These are phyloP conservation scores for Pulveroboletus ravenelii DNA, from an alignment of 768 basidiomycete species.

Conservation along the genomic window DNA sequence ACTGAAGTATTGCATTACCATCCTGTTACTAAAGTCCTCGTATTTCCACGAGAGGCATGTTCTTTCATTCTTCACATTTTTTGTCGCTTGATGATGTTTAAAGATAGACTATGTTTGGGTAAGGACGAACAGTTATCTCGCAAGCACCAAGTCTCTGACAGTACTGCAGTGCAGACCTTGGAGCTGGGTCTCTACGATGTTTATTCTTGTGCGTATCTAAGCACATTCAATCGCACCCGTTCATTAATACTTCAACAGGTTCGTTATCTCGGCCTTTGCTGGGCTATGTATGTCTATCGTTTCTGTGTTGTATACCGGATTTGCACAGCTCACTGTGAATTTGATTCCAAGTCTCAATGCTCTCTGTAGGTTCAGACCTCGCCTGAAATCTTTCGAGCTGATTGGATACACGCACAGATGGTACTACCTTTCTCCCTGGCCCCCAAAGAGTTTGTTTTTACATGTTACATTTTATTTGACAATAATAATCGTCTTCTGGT, in stretches of 20 bases:
- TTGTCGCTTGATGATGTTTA: not conserved
- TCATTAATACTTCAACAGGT: not conserved
- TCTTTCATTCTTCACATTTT: not conserved
- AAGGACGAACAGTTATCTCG: not conserved
- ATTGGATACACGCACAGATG: not conserved
- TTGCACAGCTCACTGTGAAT: not conserved
- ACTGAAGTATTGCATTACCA: not conserved
- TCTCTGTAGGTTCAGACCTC: not conserved
- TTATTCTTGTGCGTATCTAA: not conserved
- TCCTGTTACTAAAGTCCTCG: not conserved
- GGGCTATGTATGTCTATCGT: not conserved
- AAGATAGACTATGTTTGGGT: constrained; percentile 15
- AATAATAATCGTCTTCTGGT: not conserved
- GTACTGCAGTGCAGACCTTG: not conserved
- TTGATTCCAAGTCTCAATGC: not conserved
- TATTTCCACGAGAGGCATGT: not conserved
- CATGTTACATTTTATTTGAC: not conserved
- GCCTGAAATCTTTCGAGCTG: not conserved
- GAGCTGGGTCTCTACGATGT: constrained; percentile 3
- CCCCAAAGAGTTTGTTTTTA: not conserved
- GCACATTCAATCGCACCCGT: no score
- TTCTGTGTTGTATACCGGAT: not conserved
- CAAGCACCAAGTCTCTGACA: not conserved
- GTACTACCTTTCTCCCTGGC: not conserved
- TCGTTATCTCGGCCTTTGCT: not conserved